Evolutionary conservation across 495 filamentous ascomycete genomes (phyloP).

Genomic region (Bacidia gigantensis): DNA sequence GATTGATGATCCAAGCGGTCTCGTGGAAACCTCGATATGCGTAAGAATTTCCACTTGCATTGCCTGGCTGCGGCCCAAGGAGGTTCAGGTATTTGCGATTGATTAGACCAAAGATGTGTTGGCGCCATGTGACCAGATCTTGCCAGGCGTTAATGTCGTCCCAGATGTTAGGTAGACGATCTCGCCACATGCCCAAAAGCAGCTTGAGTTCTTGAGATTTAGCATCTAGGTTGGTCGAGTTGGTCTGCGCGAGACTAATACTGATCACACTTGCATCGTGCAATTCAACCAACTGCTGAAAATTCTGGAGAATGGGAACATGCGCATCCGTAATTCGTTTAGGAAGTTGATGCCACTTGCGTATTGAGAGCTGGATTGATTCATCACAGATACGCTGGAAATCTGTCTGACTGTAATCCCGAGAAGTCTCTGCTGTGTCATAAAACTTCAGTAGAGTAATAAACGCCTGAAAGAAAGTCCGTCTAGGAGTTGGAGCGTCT

Average conservation of each 20-base stretch:
- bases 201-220: conserved; percentile 95
- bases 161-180: conserved; percentile 93
- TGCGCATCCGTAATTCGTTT: conserved; percentile 89
- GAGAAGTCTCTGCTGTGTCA: conserved; percentile 63
- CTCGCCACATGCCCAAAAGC: conserved; percentile 86
- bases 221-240: conserved; percentile 67
- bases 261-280: conserved; percentile 97
- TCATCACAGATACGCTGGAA: conserved; percentile 88
- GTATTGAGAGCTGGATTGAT: conserved; percentile 86
- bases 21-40: conserved; percentile 97
- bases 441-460: conserved; percentile 90
- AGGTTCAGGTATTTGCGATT: conserved; percentile 84
- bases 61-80: conserved; percentile 65
- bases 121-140: conserved; percentile 95
- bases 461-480: conserved; percentile 95
- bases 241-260: conserved; percentile 73
- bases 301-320: conserved; percentile 88
- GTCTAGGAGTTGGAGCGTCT: conserved; percentile 85
- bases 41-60: conserved; percentile 71
- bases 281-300: conserved; percentile 95
- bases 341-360: conserved; percentile 96
- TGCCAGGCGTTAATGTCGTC: conserved; percentile 99
- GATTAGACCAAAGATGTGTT: conserved; percentile 96
- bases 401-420: conserved; percentile 32
- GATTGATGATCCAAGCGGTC: conserved; percentile 99